Conservation (phyloP, 768 basidiomycete species). For the Termitomyces sp. region DNA sequence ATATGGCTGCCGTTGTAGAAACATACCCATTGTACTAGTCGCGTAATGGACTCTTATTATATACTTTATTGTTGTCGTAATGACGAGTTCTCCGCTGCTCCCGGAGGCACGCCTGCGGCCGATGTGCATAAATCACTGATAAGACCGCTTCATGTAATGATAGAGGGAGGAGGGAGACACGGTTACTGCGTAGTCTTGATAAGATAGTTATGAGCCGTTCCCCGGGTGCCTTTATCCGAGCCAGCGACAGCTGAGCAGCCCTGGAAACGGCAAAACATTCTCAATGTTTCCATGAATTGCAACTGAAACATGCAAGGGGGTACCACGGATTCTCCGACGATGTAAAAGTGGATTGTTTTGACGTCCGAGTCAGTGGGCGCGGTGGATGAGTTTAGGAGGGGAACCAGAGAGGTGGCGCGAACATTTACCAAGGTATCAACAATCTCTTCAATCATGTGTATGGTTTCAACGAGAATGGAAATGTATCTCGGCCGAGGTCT, state of each 20-base stretch:
- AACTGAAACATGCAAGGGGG: neutral
- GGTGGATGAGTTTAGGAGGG: neutral
- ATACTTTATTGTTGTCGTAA: neutral
- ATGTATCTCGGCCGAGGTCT: neutral
- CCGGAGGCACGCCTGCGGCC: neutral
- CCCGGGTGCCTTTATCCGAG: neutral
- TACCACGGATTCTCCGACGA: neutral
- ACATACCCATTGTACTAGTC: neutral
- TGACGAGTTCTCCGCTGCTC: neutral
- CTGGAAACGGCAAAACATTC: conserved; percentile 6
- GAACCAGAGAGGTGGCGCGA: neutral
- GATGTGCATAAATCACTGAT: neutral
- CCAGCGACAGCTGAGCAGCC: neutral
- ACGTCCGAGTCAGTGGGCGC: neutral
- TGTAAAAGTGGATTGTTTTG: neutral
- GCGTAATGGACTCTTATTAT: neutral
- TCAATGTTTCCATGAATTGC: neutral
- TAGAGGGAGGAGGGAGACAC: too few relatives aligned
- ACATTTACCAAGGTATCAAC: neutral
- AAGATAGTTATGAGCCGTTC: too few relatives aligned
- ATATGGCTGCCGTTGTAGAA: neutral
- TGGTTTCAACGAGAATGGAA: neutral
- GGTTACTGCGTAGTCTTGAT: too few relatives aligned
- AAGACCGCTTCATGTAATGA: neutral
- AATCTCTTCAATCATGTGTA: too few relatives aligned